Evolutionary conservation across 805 yeast genomes (phyloP), one percentile per base, ranked within the genome.

Genomic region (Wickerhamomyces chaumierensis): DNA sequence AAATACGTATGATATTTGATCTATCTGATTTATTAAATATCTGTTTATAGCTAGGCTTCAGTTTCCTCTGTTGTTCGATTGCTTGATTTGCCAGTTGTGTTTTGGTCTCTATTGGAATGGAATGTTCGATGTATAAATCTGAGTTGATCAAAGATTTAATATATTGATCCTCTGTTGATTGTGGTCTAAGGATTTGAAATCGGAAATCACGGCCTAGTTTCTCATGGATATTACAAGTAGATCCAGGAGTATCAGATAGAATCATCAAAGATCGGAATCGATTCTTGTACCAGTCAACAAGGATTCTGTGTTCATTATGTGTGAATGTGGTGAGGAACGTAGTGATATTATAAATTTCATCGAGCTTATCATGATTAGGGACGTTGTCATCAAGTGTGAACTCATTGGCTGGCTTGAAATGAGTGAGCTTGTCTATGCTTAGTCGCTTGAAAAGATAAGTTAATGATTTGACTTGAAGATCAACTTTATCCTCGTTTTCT

Each of bases 241-340:
- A n/a, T 28, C 12, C 17, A 3, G 86, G 84, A 8, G 43, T 40
- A 19, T 61, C 74, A 3, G 75, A 60, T 18, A 81, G 55, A 4
- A 81, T 65, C 46, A 82, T 69, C 49, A 72, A 54, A 2, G 82
- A 62, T 39, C 90, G 61, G 54, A 78, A 79, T 55, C 73, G 72
- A 61, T 81, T 81, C 50, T 78, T 78, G 35, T 64, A 52, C 68
- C 76, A 81, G 51, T 81, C 88, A 16, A 77, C 66, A 40, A 78
- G 60, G 12, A 81, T 75, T 19, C 87, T 62, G 51, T 79, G 77
- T 40, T 78, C 78, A 53, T 80, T 84, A 13, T 58, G 44, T n/a
- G 63, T 39, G 33, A 80, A 43, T 7, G 57, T 45, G 9, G 49
- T 43, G 36, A 65, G 63, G 47, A 81, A 75, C 28, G 53, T 63